Conservation (phyloP, 176 grass and related monocot species). For the Oryza officinalis region DNA sequence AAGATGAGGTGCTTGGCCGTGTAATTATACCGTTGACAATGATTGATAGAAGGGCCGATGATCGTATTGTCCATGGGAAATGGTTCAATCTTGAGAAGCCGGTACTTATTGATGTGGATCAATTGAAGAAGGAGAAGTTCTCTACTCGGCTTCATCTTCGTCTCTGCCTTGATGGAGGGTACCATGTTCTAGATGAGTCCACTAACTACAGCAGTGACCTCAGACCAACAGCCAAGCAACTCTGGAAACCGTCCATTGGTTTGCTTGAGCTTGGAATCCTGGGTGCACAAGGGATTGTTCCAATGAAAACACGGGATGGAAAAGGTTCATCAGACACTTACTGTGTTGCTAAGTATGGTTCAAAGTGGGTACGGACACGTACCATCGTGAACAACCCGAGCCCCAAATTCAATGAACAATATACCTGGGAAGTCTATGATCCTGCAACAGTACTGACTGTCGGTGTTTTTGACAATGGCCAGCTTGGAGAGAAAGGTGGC, state of each 20-base stretch:
- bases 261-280: conserved; percentile 95
- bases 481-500: conserved; percentile 68
- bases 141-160: conserved; percentile 84
- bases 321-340: conserved; percentile 95
- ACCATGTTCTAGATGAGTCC: conserved; percentile 96
- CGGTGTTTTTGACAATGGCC: conserved; percentile 96
- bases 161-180: conserved; percentile 92
- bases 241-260: conserved; percentile 94
- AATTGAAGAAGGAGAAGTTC: conserved; percentile 91
- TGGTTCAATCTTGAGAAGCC: conserved; percentile 96
- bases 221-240: conserved; percentile 93
- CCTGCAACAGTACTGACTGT: conserved; percentile 84
- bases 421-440: conserved; percentile 99
- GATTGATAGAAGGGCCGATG: conserved; percentile 73
- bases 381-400: conserved; percentile 79
- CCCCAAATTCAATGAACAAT: conserved; percentile 93
- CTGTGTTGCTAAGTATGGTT: conserved; percentile 97
- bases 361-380: conserved; percentile 90
- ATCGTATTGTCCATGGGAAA: conserved; percentile 80
- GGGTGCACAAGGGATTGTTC: conserved; percentile 75
- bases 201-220: conserved; percentile 97
- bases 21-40: conserved; percentile 71
- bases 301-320: conserved; percentile 92
- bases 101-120: conserved; percentile 74
- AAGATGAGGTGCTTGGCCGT: conserved; percentile 86